These are phyloP conservation scores for Trichoderma sp. DNA, from an alignment of 2,329 filamentous ascomycete genomes.

Conservation along the genomic window DNA sequence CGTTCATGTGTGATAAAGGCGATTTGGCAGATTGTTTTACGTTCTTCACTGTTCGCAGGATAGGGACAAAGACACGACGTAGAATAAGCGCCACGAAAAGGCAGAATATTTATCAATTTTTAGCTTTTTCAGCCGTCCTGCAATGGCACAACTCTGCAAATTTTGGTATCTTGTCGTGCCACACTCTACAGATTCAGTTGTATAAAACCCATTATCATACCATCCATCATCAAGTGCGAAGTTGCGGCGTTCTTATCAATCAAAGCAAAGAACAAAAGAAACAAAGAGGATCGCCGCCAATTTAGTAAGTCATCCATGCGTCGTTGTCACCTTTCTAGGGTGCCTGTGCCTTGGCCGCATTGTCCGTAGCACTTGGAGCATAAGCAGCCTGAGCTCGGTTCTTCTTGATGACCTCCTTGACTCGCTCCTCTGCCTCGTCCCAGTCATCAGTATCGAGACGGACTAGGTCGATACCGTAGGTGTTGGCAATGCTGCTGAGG, in stretches of 20 bases:
- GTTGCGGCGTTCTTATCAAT: slow-evolving; percentile 2
- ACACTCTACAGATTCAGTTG: slow-evolving; percentile 13
- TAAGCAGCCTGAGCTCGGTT: slow-evolving; percentile 57
- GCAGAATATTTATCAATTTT: not conserved
- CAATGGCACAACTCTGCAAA: slow-evolving; percentile 12
- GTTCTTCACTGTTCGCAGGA: not conserved
- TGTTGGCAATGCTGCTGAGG: slow-evolving; percentile 73
- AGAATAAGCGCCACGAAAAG: not conserved
- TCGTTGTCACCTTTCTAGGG: slow-evolving; percentile 30
- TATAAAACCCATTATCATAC: slow-evolving; percentile 6
- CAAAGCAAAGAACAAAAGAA: not conserved
- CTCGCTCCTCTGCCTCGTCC: slow-evolving; percentile 81
- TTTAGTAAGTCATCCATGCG: slow-evolving; percentile 11
- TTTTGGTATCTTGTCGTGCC: slow-evolving; percentile 20
- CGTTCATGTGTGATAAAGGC: not conserved
- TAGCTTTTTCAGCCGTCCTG: not conserved
- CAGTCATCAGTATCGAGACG: slow-evolving; percentile 83
- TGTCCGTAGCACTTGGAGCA: slow-evolving; percentile 46
- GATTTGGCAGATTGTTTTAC: no score
- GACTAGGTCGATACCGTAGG: slow-evolving; percentile 78
- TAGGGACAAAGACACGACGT: not conserved
- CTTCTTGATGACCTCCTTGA: slow-evolving; percentile 78
- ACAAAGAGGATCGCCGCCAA: slow-evolving; percentile 13
- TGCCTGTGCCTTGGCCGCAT: slow-evolving; percentile 29
- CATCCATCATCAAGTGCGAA: slow-evolving; percentile 16